Evolutionary conservation across 208 protist species (phyloP), one percentile per base, ranked within the genome.

Genomic region (Naegleria lovaniensis): DNA sequence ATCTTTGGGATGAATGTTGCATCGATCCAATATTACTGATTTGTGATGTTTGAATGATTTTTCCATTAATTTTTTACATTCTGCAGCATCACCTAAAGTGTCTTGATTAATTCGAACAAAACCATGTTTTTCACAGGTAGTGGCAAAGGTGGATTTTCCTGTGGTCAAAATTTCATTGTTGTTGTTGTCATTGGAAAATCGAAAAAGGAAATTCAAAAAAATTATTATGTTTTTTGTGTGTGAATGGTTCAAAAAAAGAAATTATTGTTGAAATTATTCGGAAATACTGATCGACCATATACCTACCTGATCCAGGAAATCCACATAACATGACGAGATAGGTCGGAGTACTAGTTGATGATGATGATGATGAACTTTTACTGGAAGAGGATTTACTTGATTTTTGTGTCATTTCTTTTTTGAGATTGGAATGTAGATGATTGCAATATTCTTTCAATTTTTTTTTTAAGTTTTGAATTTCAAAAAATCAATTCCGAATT

Each of bases 1-100:
- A 40, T 86, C 83, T 16, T 86, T 86, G 9, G 36, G 39, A 86
- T 86, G 83, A 51, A 86, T 51, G 11, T 86, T 86, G n/a, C 83
- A 86, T 38, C 83, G 15, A 86, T 86, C 83, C 5, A 86, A 0
- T 4, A 41, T 33, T 6, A 86, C 83, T 51, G 39, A 51, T 33
- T 51, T 43, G 16, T 33, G 4, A 5, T 86, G 36, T 48, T 86
- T 86, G 5, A 86, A 51, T 33, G 83, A 86, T 33, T 86, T 86
- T 86, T 41, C 83, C 11, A 86, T 41, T 5, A 86, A 4, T 51
- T 86, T 43, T 48, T 86, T 86, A 11, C 83, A 86, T 43, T 86
- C 39, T 0, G 36, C 15, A 22, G 39, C 36, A 33, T 29, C 19
- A 25, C 83, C 83, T 0, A 86, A 38, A 22, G 36, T 36, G 16